These are phyloP conservation scores for Exophiala xenobiotica DNA, from an alignment of 2,329 filamentous ascomycete species.

Conservation along the genomic window DNA sequence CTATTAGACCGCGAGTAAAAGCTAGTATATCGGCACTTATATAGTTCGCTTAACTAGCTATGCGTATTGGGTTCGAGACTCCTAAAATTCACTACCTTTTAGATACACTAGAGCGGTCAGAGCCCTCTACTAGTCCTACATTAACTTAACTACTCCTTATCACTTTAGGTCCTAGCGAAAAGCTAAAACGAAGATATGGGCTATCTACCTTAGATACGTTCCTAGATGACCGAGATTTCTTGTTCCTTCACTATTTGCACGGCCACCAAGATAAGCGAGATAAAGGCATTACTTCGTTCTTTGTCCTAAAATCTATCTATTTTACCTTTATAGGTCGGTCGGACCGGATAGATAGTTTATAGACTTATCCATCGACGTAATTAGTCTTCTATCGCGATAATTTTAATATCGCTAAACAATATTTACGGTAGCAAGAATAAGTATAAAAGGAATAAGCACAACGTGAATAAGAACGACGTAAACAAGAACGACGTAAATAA, in stretches of 20 bases:
- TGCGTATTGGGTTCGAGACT: constrained; percentile 1
- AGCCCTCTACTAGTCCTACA: not conserved
- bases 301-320: not conserved
- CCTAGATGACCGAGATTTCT: not conserved
- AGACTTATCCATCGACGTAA: not conserved
- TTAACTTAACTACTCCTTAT: not conserved
- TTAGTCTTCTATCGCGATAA: not conserved
- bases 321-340: not conserved
- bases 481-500: not conserved
- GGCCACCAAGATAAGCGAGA: not conserved
- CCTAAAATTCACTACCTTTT: not conserved
- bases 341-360: not conserved
- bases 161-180: constrained; percentile 1
- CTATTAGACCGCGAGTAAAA: not conserved
- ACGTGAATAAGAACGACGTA: no score
- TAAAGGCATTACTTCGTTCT: not conserved
- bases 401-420: not conserved
- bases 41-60: not conserved
- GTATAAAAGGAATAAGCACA: no score
- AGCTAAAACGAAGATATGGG: not conserved
- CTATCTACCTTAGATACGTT: not conserved
- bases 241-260: not conserved
- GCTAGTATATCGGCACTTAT: not conserved
- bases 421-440: not conserved
- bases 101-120: not conserved